Percentiles rank a stretch among this genome's conserved stretches.
Conservation (phyloP, 2,329 filamentous ascomycete species). For the Xylariaceae sp. region DNA sequence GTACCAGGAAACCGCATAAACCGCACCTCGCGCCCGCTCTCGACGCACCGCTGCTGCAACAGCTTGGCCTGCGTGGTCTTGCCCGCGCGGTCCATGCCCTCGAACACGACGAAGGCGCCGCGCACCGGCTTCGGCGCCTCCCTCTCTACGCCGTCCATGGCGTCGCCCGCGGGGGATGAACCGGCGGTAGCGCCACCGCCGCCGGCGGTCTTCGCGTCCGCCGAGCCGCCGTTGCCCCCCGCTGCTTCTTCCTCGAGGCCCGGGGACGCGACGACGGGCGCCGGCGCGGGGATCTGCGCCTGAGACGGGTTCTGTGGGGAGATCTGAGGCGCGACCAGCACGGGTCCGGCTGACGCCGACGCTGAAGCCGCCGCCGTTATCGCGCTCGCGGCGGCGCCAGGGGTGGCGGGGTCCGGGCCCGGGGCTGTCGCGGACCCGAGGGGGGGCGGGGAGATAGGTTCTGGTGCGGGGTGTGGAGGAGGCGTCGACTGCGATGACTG, state of each 20-base stretch:
- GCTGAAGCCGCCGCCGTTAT: conserved; percentile 1
- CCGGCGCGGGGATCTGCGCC: conserved; percentile 29
- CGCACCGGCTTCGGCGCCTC: conserved; percentile 42
- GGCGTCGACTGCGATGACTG: conserved; percentile 16
- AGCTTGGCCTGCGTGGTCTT: conserved; percentile 88
- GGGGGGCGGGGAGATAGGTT: neutral
- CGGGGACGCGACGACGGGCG: neutral
- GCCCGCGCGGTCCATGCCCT: conserved; percentile 86
- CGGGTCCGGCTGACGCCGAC: conserved; percentile 10
- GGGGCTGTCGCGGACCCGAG: neutral
- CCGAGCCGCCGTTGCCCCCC: neutral
- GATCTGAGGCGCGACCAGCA: conserved; percentile 34
- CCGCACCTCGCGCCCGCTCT: conserved; percentile 52
- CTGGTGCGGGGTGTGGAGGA: conserved; percentile 11
- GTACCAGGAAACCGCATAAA: conserved; percentile 61
- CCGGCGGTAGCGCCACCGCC: too few species aligned
- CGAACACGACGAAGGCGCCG: conserved; percentile 80
- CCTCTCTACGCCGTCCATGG: conserved; percentile 30
- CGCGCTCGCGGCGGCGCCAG: conserved; percentile 12
- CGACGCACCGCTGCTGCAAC: conserved; percentile 59
- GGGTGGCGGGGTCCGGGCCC: neutral
- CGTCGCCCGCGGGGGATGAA: neutral
- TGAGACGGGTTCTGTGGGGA: conserved; percentile 30
- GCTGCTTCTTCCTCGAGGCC: neutral
- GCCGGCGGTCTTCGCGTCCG: neutral